Evolutionary conservation across 2,329 filamentous ascomycete species (phyloP).

Genomic region (Neurospora sp.): DNA sequence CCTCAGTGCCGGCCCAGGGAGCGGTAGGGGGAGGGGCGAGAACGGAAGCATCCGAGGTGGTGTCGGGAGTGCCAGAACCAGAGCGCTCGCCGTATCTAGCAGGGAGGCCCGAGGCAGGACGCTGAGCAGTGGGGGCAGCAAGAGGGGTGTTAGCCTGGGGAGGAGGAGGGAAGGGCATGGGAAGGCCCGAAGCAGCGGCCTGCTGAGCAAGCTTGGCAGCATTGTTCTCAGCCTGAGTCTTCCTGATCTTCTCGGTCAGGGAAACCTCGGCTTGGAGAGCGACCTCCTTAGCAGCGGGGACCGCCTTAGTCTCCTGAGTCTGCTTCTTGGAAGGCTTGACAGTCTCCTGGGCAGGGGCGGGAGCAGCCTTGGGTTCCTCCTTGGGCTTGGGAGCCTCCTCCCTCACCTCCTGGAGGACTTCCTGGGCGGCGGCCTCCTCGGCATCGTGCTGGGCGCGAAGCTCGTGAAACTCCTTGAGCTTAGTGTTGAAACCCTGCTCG

Average conservation of each 20-base stretch:
- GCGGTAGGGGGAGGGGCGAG: conserved; percentile 61
- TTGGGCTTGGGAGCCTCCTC: conserved; percentile 12
- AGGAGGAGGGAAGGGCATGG: conserved; percentile 65
- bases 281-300: conserved; percentile 2
- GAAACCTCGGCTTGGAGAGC: conserved; percentile 38
- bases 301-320: conserved; percentile 6
- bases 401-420: conserved; percentile 9
- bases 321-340: conserved; percentile 6
- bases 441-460: conserved; percentile 64
- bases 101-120: conserved; percentile 72
- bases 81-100: conserved; percentile 58
- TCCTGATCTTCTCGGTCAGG: conserved; percentile 75
- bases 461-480: conserved; percentile 75
- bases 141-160: conserved; percentile 71
- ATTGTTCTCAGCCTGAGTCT: conserved; percentile 47
- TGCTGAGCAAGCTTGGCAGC: conserved; percentile 46
- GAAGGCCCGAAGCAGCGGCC: conserved; percentile 52
- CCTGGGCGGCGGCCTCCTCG: conserved; percentile 23
- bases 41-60: conserved; percentile 26
- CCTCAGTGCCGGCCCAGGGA: conserved; percentile 72
- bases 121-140: conserved; percentile 80
- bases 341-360: conserved; percentile 6
- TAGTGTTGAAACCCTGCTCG: conserved; percentile 52
- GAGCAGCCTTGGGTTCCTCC: background rate
- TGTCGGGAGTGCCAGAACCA: conserved; percentile 66